Base-by-base conservation (phyloP, 345 rosid genomes). In the Brassica cretica region DNA sequence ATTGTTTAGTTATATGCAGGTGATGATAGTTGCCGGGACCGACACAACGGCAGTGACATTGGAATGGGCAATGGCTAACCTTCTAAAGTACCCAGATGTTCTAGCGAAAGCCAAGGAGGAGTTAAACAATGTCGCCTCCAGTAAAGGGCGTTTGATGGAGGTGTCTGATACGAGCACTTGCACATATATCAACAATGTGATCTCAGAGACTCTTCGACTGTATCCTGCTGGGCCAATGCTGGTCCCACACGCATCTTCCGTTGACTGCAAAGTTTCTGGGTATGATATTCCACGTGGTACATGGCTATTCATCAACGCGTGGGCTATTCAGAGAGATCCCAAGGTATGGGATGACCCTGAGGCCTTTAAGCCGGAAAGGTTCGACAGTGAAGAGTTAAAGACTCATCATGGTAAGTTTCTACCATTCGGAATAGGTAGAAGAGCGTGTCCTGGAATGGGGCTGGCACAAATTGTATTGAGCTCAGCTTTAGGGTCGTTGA, bases 311-410 rank as follows among this genome's bases (percentile, higher is more conserved):
- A 70, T 82, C 0, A 87, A 86, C 19, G 86, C 76, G 0, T 90
- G 90, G 90, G 79, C 84, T 8, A 85, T 86, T 1, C 88, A 84
- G 0, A 71, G 90, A 70, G 88, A 88, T 6, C 86, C 86, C 0
- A 49, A 9, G 0, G 0, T 71, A 0, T 89, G 89, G 91, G 78
- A 84, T 0, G 85, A 84, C 0, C 74, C 89, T 0, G 37, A 33
- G 0, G 63, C 46, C 37, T 88, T 88, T n/a, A 80, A 61, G 11
- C 89, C 88, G 0, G 86, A 83, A 51, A 83, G 90, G 81, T 68
- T 76, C 6, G 51, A 39, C 8, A 8, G 32, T 10, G 64, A 2
- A 5, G 64, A 27, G 15, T 1, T 10, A 4, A 64, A 75, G 9
- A 39, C 2, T 0, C 66, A 58, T 25, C 46, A 33, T 25, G 32